Percentiles rank a stretch among this genome's conserved stretches.
These are phyloP conservation scores for Mycena indigotica DNA, from an alignment of 768 basidiomycete species.

Conservation along the genomic window DNA sequence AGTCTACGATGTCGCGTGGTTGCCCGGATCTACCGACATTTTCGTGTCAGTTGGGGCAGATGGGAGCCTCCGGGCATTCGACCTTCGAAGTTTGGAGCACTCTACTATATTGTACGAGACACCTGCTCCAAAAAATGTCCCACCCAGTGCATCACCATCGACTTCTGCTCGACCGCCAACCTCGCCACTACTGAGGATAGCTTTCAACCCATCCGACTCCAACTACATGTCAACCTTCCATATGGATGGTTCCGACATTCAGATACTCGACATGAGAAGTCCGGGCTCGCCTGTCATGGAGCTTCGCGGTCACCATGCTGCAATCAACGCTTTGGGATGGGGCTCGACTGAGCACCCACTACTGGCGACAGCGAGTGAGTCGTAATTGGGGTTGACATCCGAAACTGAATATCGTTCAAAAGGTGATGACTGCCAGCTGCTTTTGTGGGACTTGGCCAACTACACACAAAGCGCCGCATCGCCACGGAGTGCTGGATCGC, in stretches of 20 bases:
- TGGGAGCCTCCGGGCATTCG: constrained; percentile 94
- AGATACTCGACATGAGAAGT: constrained; percentile 95
- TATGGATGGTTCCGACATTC: constrained; percentile 85
- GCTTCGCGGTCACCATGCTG: constrained; percentile 77
- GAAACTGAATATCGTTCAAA: not conserved
- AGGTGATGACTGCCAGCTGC: constrained; percentile 95
- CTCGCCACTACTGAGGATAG: constrained; percentile 81
- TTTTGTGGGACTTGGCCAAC: constrained; percentile 85
- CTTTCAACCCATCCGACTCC: constrained; percentile 88
- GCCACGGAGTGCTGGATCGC: constrained; percentile 69
- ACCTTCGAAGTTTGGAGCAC: constrained; percentile 94
- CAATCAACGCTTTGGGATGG: constrained; percentile 90
- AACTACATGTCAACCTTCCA: constrained; percentile 98
- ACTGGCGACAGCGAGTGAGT: constrained; percentile 83
- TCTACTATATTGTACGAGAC: constrained; percentile 98
- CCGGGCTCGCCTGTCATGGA: constrained; percentile 96
- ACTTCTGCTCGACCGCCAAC: constrained; percentile 69
- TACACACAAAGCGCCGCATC: constrained; percentile 65
- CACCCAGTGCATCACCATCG: constrained; percentile 59
- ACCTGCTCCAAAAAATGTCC: constrained; percentile 72
- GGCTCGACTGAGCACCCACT: constrained; percentile 81
- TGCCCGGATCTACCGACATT: constrained; percentile 92
- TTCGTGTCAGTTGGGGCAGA: constrained; percentile 99
- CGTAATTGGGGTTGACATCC: not conserved
- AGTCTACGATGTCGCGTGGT: constrained; percentile 98